phyloP scores from a whole-genome alignment of 2,329 filamentous ascomycete species.

The Diplodia intermedia region DNA sequence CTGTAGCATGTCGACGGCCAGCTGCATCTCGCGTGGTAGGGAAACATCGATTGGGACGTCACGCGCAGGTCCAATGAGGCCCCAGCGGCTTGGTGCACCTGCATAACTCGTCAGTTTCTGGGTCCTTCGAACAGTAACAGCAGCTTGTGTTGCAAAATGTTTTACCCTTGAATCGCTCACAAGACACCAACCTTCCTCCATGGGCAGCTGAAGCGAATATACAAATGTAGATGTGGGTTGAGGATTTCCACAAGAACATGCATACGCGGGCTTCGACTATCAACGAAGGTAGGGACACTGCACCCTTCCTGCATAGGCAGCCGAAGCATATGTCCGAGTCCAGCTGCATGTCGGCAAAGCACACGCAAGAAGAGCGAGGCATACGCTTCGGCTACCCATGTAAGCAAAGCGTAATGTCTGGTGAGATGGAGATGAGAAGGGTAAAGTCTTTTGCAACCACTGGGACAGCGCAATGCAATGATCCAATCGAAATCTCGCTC shows the following conservation, averaged over 20 bases:
- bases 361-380: neutral
- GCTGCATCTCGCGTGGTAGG: neutral
- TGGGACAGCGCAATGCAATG: neutral
- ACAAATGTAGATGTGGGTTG: neutral
- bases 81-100: neutral
- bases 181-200: neutral
- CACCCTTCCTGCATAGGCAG: neutral
- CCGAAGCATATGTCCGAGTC: neutral
- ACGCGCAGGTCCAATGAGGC: neutral
- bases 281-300: neutral
- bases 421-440: no score
- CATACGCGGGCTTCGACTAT: neutral
- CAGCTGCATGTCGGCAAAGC: neutral
- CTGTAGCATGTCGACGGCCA: neutral
- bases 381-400: neutral
- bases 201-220: neutral
- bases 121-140: neutral
- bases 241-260: neutral
- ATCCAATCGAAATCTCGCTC: conserved; percentile 1
- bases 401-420: neutral
- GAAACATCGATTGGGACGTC: neutral
- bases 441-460: neutral
- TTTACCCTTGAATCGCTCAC: neutral
- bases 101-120: neutral
- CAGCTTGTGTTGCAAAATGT: neutral